Percentiles rank a stretch among this genome's conserved stretches.
phyloP scores from a whole-genome alignment of 2,329 filamentous ascomycete genomes.

The Claviceps sorghi region DNA sequence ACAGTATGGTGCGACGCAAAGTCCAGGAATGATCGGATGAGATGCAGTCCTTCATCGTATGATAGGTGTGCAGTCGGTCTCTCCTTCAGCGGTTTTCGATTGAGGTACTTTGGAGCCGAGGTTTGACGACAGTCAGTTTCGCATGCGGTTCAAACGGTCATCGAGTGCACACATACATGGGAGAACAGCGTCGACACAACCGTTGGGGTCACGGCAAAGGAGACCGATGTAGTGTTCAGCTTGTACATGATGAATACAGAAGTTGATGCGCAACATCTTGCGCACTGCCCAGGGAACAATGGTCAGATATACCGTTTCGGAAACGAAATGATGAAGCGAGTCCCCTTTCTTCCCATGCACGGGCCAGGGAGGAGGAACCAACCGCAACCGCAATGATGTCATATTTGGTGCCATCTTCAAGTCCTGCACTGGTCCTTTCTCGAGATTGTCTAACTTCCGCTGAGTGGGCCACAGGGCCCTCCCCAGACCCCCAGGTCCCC shows the following conservation, averaged over 20 bases:
- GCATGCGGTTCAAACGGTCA: neutral
- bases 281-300: neutral
- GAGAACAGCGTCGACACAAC: slow-evolving; percentile 75
- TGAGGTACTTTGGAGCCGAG: slow-evolving; percentile 50
- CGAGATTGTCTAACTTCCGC: neutral
- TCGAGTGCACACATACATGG: slow-evolving; percentile 45
- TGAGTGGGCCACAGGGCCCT: neutral
- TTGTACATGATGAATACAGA: slow-evolving; percentile 25
- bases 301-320: neutral
- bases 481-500: neutral
- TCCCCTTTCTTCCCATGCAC: neutral
- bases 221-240: slow-evolving; percentile 69
- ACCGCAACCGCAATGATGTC: slow-evolving; percentile 1
- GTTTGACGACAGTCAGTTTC: neutral
- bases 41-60: slow-evolving; percentile 81
- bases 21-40: slow-evolving; percentile 73
- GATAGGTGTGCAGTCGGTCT: slow-evolving; percentile 83
- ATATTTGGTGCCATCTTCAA: neutral
- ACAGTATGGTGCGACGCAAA: slow-evolving; percentile 82
- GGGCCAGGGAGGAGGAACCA: neutral
- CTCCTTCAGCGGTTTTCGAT: slow-evolving; percentile 57
- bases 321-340: neutral
- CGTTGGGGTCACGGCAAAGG: slow-evolving; percentile 72
- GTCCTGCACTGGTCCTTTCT: neutral
- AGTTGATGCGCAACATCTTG: neutral